phyloP scores from a whole-genome alignment of 2,329 filamentous ascomycete genomes.

The Kalmusia sp. region DNA sequence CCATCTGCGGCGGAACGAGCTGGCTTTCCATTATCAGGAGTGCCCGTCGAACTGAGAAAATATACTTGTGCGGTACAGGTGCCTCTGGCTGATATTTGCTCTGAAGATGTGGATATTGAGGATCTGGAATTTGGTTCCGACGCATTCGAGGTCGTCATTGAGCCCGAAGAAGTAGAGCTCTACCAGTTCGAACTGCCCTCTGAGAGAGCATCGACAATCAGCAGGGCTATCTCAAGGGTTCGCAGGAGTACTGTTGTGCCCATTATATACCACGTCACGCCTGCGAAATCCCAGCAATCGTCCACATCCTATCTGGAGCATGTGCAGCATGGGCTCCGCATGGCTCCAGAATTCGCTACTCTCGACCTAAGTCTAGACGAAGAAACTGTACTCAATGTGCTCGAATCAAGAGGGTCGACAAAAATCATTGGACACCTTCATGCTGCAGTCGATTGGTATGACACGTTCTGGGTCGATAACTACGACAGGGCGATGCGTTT shows the following conservation, averaged over 20 bases:
- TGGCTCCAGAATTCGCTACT: constrained; percentile 67
- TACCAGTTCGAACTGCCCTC: constrained; percentile 19
- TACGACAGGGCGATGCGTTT: constrained; percentile 65
- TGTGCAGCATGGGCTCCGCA: constrained; percentile 65
- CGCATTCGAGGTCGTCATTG: constrained; percentile 68
- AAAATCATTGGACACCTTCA: constrained; percentile 68
- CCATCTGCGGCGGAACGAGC: constrained; percentile 2
- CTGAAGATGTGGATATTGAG: constrained; percentile 65
- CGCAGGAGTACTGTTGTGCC: constrained; percentile 66
- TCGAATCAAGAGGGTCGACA: constrained; percentile 60
- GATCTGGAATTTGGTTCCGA: constrained; percentile 71
- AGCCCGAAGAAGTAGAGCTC: constrained; percentile 33
- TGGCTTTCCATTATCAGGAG: constrained; percentile 66
- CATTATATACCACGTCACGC: constrained; percentile 50
- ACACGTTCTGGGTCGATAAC: constrained; percentile 60
- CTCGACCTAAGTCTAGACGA: constrained; percentile 67
- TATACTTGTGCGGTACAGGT: constrained; percentile 74
- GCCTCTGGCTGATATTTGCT: constrained; percentile 63
- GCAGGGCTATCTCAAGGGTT: constrained; percentile 65
- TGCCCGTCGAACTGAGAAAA: constrained; percentile 65
- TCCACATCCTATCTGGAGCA: constrained; percentile 60
- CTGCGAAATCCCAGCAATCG: constrained; percentile 32
- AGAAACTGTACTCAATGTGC: constrained; percentile 57
- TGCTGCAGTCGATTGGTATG: constrained; percentile 62
- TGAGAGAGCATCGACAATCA: constrained; percentile 54